phyloP scores from a whole-genome alignment of 352 stramenopile genomes.

The Phytopythium helicoides region DNA sequence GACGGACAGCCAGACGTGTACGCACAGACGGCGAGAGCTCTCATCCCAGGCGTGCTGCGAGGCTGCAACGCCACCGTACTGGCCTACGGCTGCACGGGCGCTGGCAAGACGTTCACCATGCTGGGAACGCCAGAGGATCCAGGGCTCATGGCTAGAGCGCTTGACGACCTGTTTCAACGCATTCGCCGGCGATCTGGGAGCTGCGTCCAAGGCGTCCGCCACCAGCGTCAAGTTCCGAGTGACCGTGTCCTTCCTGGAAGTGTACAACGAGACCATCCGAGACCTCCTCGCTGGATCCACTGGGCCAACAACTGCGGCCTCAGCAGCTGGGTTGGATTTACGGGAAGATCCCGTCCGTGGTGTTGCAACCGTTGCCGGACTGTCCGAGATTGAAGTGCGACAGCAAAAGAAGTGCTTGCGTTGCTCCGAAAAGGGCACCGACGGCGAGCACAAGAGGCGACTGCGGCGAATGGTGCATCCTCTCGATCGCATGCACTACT shows the following conservation, averaged over 20 bases:
- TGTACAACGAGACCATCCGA: slow-evolving; percentile 94
- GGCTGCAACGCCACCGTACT: slow-evolving; percentile 93
- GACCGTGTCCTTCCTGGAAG: slow-evolving; percentile 86
- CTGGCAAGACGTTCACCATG: slow-evolving; percentile 92
- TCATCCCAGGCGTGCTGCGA: slow-evolving; percentile 87
- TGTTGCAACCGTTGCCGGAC: slow-evolving; percentile 66
- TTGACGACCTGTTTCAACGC: slow-evolving; percentile 83
- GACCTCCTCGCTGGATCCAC: slow-evolving; percentile 60
- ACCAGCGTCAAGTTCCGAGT: slow-evolving; percentile 52
- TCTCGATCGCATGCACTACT: slow-evolving; percentile 90
- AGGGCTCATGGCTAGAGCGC: slow-evolving; percentile 87
- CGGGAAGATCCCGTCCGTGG: slow-evolving; percentile 87
- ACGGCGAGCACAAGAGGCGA: slow-evolving; percentile 86
- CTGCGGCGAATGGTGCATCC: slow-evolving; percentile 84
- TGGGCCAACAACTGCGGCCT: slow-evolving; percentile 10
- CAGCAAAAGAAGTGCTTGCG: slow-evolving; percentile 83
- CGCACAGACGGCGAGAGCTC: slow-evolving; percentile 81
- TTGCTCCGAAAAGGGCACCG: slow-evolving; percentile 85
- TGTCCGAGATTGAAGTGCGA: slow-evolving; percentile 85
- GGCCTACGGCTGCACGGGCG: slow-evolving; percentile 87
- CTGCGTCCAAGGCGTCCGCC: slow-evolving; percentile 14
- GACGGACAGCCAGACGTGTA: slow-evolving; percentile 84
- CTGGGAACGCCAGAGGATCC: slow-evolving; percentile 77
- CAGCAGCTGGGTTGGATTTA: slow-evolving; percentile 60
- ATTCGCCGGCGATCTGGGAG: slow-evolving; percentile 23